Conservation (phyloP, 2,329 filamentous ascomycete genomes). For the Harringtonia lauricola region DNA sequence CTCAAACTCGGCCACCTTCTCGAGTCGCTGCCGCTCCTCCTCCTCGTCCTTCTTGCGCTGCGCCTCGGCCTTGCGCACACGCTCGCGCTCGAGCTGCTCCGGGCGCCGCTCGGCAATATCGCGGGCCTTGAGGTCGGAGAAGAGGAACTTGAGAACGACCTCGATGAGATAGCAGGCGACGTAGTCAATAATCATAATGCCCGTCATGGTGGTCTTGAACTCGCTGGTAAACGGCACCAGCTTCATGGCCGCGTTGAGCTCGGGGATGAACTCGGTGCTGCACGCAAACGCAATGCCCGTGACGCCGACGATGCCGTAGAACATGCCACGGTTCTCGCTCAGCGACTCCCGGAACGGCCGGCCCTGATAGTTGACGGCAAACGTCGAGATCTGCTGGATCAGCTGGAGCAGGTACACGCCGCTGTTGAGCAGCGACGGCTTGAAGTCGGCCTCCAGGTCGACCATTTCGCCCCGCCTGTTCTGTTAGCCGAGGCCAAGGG, state of each 20-base stretch:
- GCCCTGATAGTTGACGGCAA: constrained; percentile 98
- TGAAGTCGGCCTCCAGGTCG: constrained; percentile 90
- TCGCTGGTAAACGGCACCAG: constrained; percentile 81
- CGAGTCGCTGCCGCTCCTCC: constrained; percentile 39
- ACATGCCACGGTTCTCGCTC: constrained; percentile 95
- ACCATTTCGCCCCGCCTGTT: constrained; percentile 43
- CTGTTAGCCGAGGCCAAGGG: constrained; percentile 15
- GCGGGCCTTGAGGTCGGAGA: constrained; percentile 86
- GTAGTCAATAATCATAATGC: constrained; percentile 81
- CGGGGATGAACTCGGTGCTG: constrained; percentile 88
- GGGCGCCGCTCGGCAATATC: constrained; percentile 81
- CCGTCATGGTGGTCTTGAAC: constrained; percentile 80
- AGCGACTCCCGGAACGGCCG: constrained; percentile 95
- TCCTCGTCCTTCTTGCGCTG: constrained; percentile 35
- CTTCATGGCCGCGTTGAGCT: constrained; percentile 87
- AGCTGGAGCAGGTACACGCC: constrained; percentile 95
- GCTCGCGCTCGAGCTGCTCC: constrained; percentile 75
- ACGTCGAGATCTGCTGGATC: constrained; percentile 98
- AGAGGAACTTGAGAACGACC: constrained; percentile 69
- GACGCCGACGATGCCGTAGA: constrained; percentile 87
- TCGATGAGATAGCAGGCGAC: constrained; percentile 80
- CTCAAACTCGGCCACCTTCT: constrained; percentile 50
- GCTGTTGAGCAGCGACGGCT: constrained; percentile 87
- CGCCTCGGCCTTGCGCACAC: constrained; percentile 52
- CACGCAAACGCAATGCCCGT: constrained; percentile 86